Evolutionary conservation across 148 eudicot species (phyloP).

Genomic region (Persicaria tinctoria): DNA sequence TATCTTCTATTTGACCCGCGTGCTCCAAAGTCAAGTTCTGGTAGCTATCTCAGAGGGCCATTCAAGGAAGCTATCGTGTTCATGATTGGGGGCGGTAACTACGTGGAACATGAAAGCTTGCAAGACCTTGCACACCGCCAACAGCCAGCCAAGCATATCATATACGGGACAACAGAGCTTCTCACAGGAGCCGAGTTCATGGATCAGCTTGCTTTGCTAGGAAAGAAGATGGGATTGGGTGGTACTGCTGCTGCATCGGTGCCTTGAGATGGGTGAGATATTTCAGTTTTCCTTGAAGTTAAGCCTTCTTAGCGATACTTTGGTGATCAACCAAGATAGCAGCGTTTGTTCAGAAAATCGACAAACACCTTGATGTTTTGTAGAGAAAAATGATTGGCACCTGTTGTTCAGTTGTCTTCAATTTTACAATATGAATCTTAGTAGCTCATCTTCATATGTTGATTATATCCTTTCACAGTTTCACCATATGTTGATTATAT

Average conservation of each 20-base stretch:
- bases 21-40: constrained; percentile 84
- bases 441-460: no score
- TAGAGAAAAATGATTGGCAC: no score
- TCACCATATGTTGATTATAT: no score
- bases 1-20: constrained; percentile 88
- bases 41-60: constrained; percentile 78
- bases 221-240: constrained; percentile 84
- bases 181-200: constrained; percentile 81
- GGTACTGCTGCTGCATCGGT: constrained; percentile 32
- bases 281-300: no score
- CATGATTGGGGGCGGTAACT: constrained; percentile 98
- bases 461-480: no score
- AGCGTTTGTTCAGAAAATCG: no score
- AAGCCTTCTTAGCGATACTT: no score
- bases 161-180: constrained; percentile 81
- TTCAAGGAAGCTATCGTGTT: constrained; percentile 96
- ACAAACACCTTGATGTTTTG: no score
- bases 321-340: no score
- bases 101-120: constrained; percentile 83
- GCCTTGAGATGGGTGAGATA: constrained; percentile 17
- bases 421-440: no score
- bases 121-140: constrained; percentile 74
- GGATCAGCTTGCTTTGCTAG: constrained; percentile 71
- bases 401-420: no score
- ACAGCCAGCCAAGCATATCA: constrained; percentile 61